phyloP scores from a whole-genome alignment of 2,329 filamentous ascomycete genomes.

The Talaromyces pinophilus region DNA sequence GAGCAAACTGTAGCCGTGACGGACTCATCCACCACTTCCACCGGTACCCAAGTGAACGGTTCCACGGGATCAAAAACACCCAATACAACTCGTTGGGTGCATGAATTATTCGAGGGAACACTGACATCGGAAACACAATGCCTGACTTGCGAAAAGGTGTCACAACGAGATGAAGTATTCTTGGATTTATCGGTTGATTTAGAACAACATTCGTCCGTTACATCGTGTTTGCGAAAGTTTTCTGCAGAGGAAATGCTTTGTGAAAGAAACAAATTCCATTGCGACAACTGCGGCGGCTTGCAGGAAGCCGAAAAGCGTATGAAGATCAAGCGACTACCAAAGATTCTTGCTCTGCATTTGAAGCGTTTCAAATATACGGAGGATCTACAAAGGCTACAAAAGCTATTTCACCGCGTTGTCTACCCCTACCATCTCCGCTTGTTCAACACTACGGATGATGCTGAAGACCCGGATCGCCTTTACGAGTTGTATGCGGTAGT shows the following conservation, averaged over 20 bases:
- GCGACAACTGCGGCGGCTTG: constrained; percentile 91
- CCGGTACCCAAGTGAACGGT: constrained; percentile 28
- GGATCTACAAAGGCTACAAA: constrained; percentile 88
- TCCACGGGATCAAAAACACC: constrained; percentile 53
- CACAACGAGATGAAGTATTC: constrained; percentile 93
- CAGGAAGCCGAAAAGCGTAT: constrained; percentile 98
- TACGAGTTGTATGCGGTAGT: constrained; percentile 98
- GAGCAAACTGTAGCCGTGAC: constrained; percentile 51
- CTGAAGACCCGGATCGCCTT: constrained; percentile 85
- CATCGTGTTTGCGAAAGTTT: constrained; percentile 91
- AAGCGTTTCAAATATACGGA: constrained; percentile 99
- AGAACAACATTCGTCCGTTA: constrained; percentile 93
- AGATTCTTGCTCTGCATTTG: constrained; percentile 85
- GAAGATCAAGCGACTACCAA: constrained; percentile 95
- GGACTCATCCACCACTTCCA: constrained; percentile 38
- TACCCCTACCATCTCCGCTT: constrained; percentile 96
- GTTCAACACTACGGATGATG: constrained; percentile 96
- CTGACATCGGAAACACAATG: constrained; percentile 96
- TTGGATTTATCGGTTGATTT: constrained; percentile 94
- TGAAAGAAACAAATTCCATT: constrained; percentile 98
- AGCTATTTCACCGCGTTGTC: constrained; percentile 93
- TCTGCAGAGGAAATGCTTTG: constrained; percentile 98
- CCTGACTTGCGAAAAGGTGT: constrained; percentile 92
- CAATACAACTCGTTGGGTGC: constrained; percentile 83
- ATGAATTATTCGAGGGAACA: constrained; percentile 93